Percentiles rank a stretch among this genome's conserved stretches.
Evolutionary conservation across 2,329 filamentous ascomycete species (phyloP).

Genomic region (Nemania sp.): DNA sequence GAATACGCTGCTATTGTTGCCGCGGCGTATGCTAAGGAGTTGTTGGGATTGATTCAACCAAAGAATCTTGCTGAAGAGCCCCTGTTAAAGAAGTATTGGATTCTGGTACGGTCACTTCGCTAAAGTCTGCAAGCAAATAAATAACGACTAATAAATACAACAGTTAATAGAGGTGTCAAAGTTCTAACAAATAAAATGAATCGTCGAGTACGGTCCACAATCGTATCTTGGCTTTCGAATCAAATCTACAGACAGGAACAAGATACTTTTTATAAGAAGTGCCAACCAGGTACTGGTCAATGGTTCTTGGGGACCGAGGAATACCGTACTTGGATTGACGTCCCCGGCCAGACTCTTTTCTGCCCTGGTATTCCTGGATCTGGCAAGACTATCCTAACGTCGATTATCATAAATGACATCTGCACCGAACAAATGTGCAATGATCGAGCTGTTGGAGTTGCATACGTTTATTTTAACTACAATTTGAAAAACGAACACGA

Average conservation of each 20-base stretch:
- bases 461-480: conserved; percentile 53
- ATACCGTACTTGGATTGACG: conserved; percentile 19
- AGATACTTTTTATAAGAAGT: conserved; percentile 41
- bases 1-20: conserved; percentile 5
- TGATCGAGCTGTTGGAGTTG: conserved; percentile 36
- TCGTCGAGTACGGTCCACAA: neutral
- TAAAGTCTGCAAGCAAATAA: neutral
- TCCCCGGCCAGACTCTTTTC: conserved; percentile 42
- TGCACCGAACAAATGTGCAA: conserved; percentile 21
- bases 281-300: conserved; percentile 44
- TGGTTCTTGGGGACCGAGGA: conserved; percentile 22
- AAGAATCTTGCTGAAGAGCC: conserved; percentile 1
- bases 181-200: neutral
- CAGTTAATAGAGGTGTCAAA: too few species aligned
- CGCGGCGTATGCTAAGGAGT: conserved; percentile 10
- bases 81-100: conserved; percentile 2
- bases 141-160: neutral
- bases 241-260: conserved; percentile 45
- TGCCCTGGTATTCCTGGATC: conserved; percentile 53
- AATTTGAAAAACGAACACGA: conserved; percentile 43
- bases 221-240: conserved; percentile 45
- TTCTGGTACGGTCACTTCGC: neutral
- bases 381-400: conserved; percentile 52
- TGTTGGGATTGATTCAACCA: conserved; percentile 7
- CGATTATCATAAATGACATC: conserved; percentile 48